Evolutionary conservation across 257 asterid species (phyloP), one percentile per base, ranked within the genome.

Genomic region (Rhazya stricta): DNA sequence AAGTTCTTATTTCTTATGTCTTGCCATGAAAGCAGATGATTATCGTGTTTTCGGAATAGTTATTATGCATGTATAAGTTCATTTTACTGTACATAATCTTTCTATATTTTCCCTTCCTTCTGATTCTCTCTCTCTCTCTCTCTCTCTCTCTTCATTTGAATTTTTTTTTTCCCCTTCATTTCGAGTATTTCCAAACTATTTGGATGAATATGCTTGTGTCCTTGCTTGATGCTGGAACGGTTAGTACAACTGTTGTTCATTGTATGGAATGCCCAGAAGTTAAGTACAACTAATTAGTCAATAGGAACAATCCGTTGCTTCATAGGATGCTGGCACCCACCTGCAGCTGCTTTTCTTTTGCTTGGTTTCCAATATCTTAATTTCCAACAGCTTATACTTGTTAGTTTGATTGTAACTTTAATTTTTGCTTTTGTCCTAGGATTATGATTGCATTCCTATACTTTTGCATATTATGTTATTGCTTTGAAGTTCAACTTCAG

Each of bases 161-260:
- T 27, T 27, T 48, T 80, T 50, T 72, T n/a, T 19, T 23, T 8
- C 16, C 12, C 21, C 43, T 21, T 67, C 19, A 30, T 13, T 63
- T 86, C 85, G 97, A 94, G 97, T 15, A 45, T 45, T 45, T 45
- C 1, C 15, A 13, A 91, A 94, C 86, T 90, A 94, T 85, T 82
- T 94, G 87, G 97, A 94, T 73, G 97, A 94, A 75, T 88, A 91
- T 94, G 98, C 97, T 89, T 71, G 89, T 91, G 98, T 97, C 91
- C 86, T 94, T 94, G 89, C 97, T 94, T 74, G 97, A 94, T 81
- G 96, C 97, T 76, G 97, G 97, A 69, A 94, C 91, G 97, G 41
- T 63, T 63, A 30, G 43, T 34, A 16, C 25, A 10, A 63, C 41
- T 50, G 56, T n/a, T n/a, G n/a, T n/a, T n/a, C n/a, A n/a, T 63